Evolutionary conservation across 164 flowering plant species (phyloP), one percentile per base, ranked within the genome.

Genomic region (Warburgia ugandensis): DNA sequence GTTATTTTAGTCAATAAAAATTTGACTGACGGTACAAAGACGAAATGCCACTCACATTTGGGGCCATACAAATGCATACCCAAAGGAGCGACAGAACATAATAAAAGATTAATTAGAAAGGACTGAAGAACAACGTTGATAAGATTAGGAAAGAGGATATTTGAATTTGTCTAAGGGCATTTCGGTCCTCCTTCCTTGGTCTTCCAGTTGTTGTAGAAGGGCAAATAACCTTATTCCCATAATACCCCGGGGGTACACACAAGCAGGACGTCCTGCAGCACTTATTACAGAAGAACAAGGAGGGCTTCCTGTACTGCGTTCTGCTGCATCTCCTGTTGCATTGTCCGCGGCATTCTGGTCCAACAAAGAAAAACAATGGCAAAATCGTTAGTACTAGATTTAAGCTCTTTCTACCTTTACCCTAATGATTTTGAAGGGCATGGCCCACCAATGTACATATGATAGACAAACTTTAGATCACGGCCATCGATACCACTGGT

Each of bases 171-270:
- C 48, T 28, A 71, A 30, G 85, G 85, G 77, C 85, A 79, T 42
- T 79, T 77, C 0, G 85, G 85, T 20, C 80, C 70, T 13, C 80
- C 81, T 49, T 61, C 29, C 69, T 75, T 53, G 55, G 84, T 78
- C 77, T 76, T 76, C 84, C 84, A 76, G 70, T 73, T 73, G 58
- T 73, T 79, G 80, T 79, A 79, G 75, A 77, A 48, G 85, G 81
- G 77, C 85, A 79, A 6, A 62, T 68, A 14, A 36, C 64, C 44
- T 77, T 79, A 51, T 79, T 70, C 5, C 85, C 85, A 37, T 62
- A 77, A 27, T 6, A 65, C 0, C 85, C 81, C 3, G 85, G 79
- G 1, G 85, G 85, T 22, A 79, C 85, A 29, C 85, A 79, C 22
- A 74, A 65, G 58, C 81, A n/a, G n/a, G n/a, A 77, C 40, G 63